Conservation (phyloP, 2,329 filamentous ascomycete genomes). For the Venturia oleaginea region DNA sequence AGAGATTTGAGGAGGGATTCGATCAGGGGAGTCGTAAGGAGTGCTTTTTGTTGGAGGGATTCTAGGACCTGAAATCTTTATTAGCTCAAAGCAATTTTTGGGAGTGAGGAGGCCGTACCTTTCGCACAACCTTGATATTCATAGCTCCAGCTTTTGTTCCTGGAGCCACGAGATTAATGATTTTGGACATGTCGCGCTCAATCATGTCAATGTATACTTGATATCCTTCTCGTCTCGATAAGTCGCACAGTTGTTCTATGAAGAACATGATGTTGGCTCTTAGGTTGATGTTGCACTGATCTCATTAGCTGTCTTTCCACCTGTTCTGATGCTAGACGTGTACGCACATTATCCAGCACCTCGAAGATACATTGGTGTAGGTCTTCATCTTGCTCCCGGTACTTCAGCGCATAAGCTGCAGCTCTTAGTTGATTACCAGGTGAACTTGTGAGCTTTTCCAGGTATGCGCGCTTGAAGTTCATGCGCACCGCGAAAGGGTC, state of each 20-base stretch:
- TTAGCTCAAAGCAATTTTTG: neutral
- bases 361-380: slow-evolving; percentile 95
- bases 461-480: slow-evolving; percentile 74
- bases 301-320: slow-evolving; percentile 10
- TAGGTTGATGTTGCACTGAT: slow-evolving; percentile 86
- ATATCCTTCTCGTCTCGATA: slow-evolving; percentile 67
- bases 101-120: slow-evolving; percentile 43
- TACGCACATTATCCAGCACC: slow-evolving; percentile 70
- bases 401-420: slow-evolving; percentile 87
- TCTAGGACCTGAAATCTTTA: slow-evolving; percentile 10
- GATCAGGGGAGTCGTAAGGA: neutral
- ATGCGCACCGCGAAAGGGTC: slow-evolving; percentile 98
- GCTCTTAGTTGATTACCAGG: slow-evolving; percentile 85
- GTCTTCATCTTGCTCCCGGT: slow-evolving; percentile 92
- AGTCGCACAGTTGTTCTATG: slow-evolving; percentile 86
- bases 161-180: slow-evolving; percentile 87
- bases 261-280: slow-evolving; percentile 99
- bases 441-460: slow-evolving; percentile 85
- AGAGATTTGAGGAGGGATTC: neutral
- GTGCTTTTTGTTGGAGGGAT: neutral
- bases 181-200: slow-evolving; percentile 80
- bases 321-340: neutral
- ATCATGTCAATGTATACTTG: slow-evolving; percentile 86
- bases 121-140: slow-evolving; percentile 86
- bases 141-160: slow-evolving; percentile 79